Evolutionary conservation across 2,329 filamentous ascomycete genomes (phyloP).

Genomic region (Fusarium siculi): DNA sequence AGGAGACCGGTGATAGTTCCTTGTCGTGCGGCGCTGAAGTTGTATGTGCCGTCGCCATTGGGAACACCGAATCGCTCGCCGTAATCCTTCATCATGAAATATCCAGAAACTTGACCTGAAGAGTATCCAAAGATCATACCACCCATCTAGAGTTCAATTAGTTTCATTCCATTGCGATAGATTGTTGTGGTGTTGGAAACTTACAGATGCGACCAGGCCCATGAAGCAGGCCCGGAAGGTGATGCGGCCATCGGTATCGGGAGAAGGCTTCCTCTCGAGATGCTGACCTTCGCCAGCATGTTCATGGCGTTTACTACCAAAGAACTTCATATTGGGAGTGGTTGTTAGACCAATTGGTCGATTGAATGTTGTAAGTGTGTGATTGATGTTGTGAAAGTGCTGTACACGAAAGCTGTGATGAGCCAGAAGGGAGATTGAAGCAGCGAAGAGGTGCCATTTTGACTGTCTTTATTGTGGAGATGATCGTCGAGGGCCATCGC

Average conservation of each 20-base stretch:
- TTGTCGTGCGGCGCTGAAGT: slow-evolving; percentile 68
- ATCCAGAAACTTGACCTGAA: slow-evolving; percentile 70
- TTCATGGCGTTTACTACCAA: slow-evolving; percentile 32
- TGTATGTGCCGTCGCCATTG: slow-evolving; percentile 51
- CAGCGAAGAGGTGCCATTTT: slow-evolving; percentile 32
- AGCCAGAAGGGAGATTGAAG: slow-evolving; percentile 4
- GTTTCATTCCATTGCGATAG: neutral
- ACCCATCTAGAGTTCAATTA: slow-evolving; percentile 46
- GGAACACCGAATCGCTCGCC: slow-evolving; percentile 62
- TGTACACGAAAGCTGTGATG: slow-evolving; percentile 14
- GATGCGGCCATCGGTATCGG: slow-evolving; percentile 43
- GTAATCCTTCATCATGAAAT: slow-evolving; percentile 70
- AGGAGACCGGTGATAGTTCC: slow-evolving; percentile 72
- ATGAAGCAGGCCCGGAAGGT: slow-evolving; percentile 59
- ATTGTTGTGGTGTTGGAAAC: neutral
- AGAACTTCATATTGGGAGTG: slow-evolving; percentile 33
- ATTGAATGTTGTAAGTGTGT: slow-evolving; percentile 7
- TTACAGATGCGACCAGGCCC: slow-evolving; percentile 59
- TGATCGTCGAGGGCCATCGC: slow-evolving; percentile 23
- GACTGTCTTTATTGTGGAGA: slow-evolving; percentile 36
- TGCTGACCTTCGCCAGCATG: slow-evolving; percentile 34
- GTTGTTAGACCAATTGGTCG: neutral
- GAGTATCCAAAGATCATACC: slow-evolving; percentile 68
- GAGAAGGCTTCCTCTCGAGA: slow-evolving; percentile 28
- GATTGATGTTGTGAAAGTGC: slow-evolving; percentile 9